Evolutionary conservation across 441 rosid genomes (phyloP).

Genomic region (Pelargonium fulgidum): DNA sequence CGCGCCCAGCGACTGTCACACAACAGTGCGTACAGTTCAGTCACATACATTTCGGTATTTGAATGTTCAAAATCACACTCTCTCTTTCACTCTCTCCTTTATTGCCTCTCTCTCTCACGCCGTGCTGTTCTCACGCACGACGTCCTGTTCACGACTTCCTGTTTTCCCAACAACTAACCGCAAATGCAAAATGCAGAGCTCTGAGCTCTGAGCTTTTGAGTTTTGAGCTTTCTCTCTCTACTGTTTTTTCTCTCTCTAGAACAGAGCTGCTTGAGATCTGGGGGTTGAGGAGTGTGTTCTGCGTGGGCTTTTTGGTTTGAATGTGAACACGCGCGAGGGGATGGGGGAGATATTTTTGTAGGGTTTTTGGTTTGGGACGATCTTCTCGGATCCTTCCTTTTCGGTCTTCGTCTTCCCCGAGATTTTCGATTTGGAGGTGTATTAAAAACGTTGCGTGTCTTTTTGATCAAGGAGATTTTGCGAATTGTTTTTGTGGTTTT

Average conservation of each 20-base stretch:
- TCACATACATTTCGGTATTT: slow-evolving; percentile 25
- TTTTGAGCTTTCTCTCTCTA: background rate
- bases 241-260: too few species aligned
- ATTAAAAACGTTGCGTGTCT: background rate
- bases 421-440: slow-evolving; percentile 27
- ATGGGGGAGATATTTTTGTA: slow-evolving; percentile 7
- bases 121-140: too few species aligned
- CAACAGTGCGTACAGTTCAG: slow-evolving; percentile 15
- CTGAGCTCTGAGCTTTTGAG: background rate
- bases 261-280: background rate
- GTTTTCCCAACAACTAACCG: background rate
- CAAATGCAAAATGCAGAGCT: background rate
- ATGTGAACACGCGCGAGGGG: background rate
- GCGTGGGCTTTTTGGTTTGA: too few species aligned
- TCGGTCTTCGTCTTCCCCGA: slow-evolving; percentile 15
- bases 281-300: background rate
- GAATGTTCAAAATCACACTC: slow-evolving; percentile 46
- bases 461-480: slow-evolving; percentile 7
- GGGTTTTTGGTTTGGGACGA: background rate
- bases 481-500: slow-evolving; percentile 13
- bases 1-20: slow-evolving; percentile 14
- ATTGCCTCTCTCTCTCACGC: background rate
- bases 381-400: slow-evolving; percentile 28
- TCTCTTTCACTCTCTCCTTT: background rate
- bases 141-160: too few species aligned